Evolutionary conservation across 140 eudicot species (phyloP), one percentile per base, ranked within the genome.

Genomic region (Ambrosia hybrid): DNA sequence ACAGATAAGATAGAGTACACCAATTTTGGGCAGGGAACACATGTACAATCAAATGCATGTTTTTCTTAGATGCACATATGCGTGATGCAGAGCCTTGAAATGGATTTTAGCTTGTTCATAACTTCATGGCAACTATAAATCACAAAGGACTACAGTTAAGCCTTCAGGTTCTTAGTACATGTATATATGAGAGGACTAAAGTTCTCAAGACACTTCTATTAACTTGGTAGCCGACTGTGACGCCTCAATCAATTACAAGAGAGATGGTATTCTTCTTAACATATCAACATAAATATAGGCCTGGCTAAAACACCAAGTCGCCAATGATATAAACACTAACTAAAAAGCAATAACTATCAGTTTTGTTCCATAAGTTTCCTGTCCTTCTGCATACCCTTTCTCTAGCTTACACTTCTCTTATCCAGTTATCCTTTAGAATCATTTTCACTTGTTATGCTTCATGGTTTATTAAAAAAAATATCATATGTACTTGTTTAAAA

Each of bases 361-460:
- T 30, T 30, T 59, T 30, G 1, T 33, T 60, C 2, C 15, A 34
- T 21, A 58, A 21, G 9, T 26, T 57, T 26, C 38, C n/a, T 57
- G n/a, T 9, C 38, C 38, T 53, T 57, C n/a, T 21, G 64, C 8
- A 30, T 12, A 13, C 5, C 48, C 11, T 62, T 62, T 62, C 49
- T 36, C 48, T 45, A 72, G 49, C 69, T 60, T 45, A 63, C 51
- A 60, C 61, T 14, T 60, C 61, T 46, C 51, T 60, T 33, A 16
- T 73, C 61, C 62, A 60, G 60, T 73, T 33, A 16, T 73, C 61
- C 62, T 73, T 72, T 73, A 8, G 61, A 60, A 73, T 33, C 70
- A 46, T 61, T 45, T 73, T 73, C 68, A 58, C 30, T 11, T 36
- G 68, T n/a, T 36, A 17, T 12, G 30, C 30, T 58, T 4, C 13